A percentile compares a stretch with the other conserved stretches of the same genome.
Evolutionary conservation across 805 yeast genomes (phyloP).

Genomic region (Martiniozyma abietophila): DNA sequence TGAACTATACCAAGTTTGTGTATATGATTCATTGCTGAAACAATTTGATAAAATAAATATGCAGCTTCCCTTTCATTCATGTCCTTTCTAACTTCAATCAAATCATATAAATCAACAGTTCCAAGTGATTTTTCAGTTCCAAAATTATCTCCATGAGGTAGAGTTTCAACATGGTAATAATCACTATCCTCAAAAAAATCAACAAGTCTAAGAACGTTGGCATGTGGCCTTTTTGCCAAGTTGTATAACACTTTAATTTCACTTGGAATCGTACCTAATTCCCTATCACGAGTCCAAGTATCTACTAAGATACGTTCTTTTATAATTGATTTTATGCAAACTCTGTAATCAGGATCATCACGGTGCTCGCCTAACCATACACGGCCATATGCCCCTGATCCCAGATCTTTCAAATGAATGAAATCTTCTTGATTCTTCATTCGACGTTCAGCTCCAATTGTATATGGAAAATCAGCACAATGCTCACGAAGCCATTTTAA

Average conservation of each 20-base stretch:
- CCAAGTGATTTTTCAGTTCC: conserved; percentile 62
- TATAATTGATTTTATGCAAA: conserved; percentile 81
- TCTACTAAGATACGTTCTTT: conserved; percentile 91
- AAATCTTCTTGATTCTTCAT: conserved; percentile 68
- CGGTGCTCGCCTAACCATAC: conserved; percentile 72
- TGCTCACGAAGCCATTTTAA: conserved; percentile 25
- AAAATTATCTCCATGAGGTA: conserved; percentile 43
- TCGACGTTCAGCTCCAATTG: conserved; percentile 61
- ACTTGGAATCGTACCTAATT: conserved; percentile 88
- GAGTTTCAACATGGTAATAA: conserved; percentile 85
- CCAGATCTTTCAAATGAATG: conserved; percentile 64
- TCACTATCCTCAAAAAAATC: conserved; percentile 91
- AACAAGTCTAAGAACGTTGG: conserved; percentile 72
- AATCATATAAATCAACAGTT: conserved; percentile 86
- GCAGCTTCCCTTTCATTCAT: conserved; percentile 76
- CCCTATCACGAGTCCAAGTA: conserved; percentile 93
- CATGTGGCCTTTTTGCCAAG: conserved; percentile 71
- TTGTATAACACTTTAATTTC: conserved; percentile 90
- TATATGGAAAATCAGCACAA: conserved; percentile 35
- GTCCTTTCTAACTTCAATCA: conserved; percentile 75
- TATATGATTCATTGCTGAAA: conserved; percentile 68
- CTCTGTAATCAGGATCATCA: conserved; percentile 50
- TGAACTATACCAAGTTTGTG: conserved; percentile 86
- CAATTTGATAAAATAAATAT: conserved; percentile 70
- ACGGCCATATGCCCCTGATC: conserved; percentile 95